Evolutionary conservation across 75 land plant genomes (phyloP).

Genomic region (Picea sitchensis): DNA sequence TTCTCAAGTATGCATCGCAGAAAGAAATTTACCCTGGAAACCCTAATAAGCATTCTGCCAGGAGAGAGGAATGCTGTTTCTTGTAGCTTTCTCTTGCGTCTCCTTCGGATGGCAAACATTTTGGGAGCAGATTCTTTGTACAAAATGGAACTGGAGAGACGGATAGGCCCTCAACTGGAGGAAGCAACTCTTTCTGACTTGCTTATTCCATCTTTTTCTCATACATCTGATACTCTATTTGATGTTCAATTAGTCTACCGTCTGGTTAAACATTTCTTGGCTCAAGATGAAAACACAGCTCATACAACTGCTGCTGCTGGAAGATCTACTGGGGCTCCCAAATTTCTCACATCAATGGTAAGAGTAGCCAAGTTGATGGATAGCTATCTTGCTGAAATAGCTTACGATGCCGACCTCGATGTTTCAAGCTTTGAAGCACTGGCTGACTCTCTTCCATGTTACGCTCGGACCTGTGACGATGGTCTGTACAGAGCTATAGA

Average conservation of each 20-base stretch:
- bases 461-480: slow-evolving; percentile 62
- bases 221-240: slow-evolving; percentile 49
- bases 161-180: slow-evolving; percentile 55
- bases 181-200: slow-evolving; percentile 59
- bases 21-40: slow-evolving; percentile 56
- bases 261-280: slow-evolving; percentile 44
- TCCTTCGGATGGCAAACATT: slow-evolving; percentile 57
- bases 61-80: slow-evolving; percentile 41
- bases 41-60: slow-evolving; percentile 55
- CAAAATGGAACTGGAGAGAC: slow-evolving; percentile 53
- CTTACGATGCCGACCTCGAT: slow-evolving; percentile 43
- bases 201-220: slow-evolving; percentile 66
- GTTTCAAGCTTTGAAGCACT: slow-evolving; percentile 45
- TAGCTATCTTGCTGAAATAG: slow-evolving; percentile 65
- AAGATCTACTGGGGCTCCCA: neutral
- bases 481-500: slow-evolving; percentile 75
- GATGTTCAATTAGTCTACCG: slow-evolving; percentile 61
- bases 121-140: slow-evolving; percentile 30
- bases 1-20: slow-evolving; percentile 33
- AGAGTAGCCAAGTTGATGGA: slow-evolving; percentile 70
- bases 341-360: slow-evolving; percentile 27
- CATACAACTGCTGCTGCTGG: neutral
- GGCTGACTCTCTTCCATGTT: slow-evolving; percentile 47
- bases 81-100: slow-evolving; percentile 55
- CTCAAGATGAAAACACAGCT: slow-evolving; percentile 14